Conservation (phyloP, 495 filamentous ascomycete species). For the Neurospora sp. region DNA sequence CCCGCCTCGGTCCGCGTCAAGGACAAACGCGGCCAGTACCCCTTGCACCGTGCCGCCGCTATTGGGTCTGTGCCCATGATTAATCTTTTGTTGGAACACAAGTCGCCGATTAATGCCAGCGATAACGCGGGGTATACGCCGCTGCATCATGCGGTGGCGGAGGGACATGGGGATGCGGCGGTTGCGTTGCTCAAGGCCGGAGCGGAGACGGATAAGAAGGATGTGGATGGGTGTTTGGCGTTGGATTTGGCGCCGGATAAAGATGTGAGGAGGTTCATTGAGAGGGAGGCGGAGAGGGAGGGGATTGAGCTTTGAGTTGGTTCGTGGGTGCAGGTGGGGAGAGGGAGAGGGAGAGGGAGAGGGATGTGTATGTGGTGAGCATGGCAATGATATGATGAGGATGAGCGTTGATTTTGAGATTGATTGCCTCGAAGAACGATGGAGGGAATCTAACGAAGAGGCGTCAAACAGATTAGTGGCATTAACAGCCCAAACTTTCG, state of each 20-base stretch:
- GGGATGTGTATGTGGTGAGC: neutral
- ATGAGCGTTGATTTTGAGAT: neutral
- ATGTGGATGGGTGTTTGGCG: constrained; percentile 59
- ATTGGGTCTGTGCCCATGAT: constrained; percentile 81
- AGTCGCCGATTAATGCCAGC: constrained; percentile 77
- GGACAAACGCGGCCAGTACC: constrained; percentile 76
- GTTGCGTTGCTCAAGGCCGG: constrained; percentile 73
- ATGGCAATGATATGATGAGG: neutral
- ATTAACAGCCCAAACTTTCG: neutral
- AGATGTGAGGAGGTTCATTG: constrained; percentile 55
- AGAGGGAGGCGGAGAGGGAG: constrained; percentile 72
- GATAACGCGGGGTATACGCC: constrained; percentile 78
- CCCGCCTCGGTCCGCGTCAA: constrained; percentile 71
- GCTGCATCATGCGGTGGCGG: constrained; percentile 86
- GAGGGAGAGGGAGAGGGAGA: neutral
- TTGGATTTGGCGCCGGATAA: constrained; percentile 78
- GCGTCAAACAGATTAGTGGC: neutral
- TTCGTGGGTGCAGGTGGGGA: neutral
- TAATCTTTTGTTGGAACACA: constrained; percentile 64
- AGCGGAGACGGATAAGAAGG: constrained; percentile 71
- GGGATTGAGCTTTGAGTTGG: constrained; percentile 57
- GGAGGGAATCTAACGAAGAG: neutral
- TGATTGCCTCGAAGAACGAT: neutral
- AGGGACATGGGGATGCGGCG: constrained; percentile 88
- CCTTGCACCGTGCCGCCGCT: constrained; percentile 85